phyloP scores from a whole-genome alignment of 768 basidiomycete genomes.

The Vishniacozyma victoriae region DNA sequence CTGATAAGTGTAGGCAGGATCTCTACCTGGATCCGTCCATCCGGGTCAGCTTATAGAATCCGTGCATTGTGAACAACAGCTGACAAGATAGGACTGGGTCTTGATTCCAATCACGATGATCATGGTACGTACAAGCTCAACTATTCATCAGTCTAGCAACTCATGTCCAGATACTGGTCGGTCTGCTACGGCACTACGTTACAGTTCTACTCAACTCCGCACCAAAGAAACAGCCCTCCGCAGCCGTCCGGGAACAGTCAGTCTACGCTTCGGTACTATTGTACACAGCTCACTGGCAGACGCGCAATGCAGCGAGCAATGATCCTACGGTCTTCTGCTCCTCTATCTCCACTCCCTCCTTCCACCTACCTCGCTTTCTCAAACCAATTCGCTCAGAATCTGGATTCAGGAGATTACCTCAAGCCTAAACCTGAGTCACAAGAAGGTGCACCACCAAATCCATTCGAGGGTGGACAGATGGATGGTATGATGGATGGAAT shows the following conservation, averaged over 20 bases:
- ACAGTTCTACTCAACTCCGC: conserved; percentile 73
- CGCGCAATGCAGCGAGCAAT: conserved; percentile 65
- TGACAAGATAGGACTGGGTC: conserved; percentile 50
- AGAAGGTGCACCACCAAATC: conserved; percentile 64
- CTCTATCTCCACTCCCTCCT: conserved; percentile 66
- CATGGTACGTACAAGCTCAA: conserved; percentile 67
- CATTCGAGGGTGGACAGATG: conserved; percentile 88
- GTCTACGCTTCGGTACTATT: conserved; percentile 43
- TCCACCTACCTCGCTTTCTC: conserved; percentile 44
- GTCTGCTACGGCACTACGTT: conserved; percentile 86
- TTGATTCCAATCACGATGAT: conserved; percentile 94
- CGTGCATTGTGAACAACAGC: conserved; percentile 51
- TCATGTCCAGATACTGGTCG: conserved; percentile 72
- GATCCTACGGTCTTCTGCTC: conserved; percentile 72
- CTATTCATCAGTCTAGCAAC: neutral
- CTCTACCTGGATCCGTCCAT: conserved; percentile 91
- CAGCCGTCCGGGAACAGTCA: conserved; percentile 86
- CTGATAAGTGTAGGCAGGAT: conserved; percentile 50
- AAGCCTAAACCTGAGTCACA: conserved; percentile 68
- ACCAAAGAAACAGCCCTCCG: conserved; percentile 71
- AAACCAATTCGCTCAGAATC: conserved; percentile 30
- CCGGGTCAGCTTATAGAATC: conserved; percentile 51
- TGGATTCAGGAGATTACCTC: conserved; percentile 64
- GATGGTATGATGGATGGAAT: conserved; percentile 98
- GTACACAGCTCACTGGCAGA: conserved; percentile 13